phyloP scores from a whole-genome alignment of 2,329 filamentous ascomycete genomes.

The Botrytis paeoniae region DNA sequence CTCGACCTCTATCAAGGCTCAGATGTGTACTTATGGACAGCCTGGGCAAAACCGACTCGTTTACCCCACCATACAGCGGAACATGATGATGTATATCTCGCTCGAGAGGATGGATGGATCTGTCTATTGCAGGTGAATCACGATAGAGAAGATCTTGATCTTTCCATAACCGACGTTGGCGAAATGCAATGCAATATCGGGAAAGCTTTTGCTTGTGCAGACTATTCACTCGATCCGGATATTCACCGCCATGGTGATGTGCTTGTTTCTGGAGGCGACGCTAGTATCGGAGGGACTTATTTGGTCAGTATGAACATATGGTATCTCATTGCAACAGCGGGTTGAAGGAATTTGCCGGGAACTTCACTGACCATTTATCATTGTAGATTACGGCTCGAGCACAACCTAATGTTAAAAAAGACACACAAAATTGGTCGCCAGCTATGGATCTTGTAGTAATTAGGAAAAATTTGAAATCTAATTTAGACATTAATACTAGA shows the following conservation, averaged over 20 bases:
- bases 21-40: constrained; percentile 66
- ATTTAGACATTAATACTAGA: neutral
- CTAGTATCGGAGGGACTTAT: constrained; percentile 73
- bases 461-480: constrained; percentile 22
- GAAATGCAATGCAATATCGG: constrained; percentile 72
- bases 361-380: constrained; percentile 12
- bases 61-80: constrained; percentile 56
- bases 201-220: constrained; percentile 70
- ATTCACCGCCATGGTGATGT: constrained; percentile 39
- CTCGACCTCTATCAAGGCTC: constrained; percentile 41
- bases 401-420: constrained; percentile 52
- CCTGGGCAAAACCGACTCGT: constrained; percentile 78
- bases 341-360: no score
- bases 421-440: constrained; percentile 61
- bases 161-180: constrained; percentile 55
- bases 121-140: constrained; percentile 67
- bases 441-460: constrained; percentile 43
- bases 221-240: constrained; percentile 55
- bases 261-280: constrained; percentile 51
- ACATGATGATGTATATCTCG: constrained; percentile 80
- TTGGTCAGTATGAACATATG: constrained; percentile 31
- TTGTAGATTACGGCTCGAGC: constrained; percentile 54
- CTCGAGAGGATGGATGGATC: constrained; percentile 81
- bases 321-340: neutral
- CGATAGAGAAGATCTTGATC: constrained; percentile 49